These are phyloP conservation scores for Rhodosporidiobolus odoratus DNA, from an alignment of 768 basidiomycete genomes.

Conservation along the genomic window DNA sequence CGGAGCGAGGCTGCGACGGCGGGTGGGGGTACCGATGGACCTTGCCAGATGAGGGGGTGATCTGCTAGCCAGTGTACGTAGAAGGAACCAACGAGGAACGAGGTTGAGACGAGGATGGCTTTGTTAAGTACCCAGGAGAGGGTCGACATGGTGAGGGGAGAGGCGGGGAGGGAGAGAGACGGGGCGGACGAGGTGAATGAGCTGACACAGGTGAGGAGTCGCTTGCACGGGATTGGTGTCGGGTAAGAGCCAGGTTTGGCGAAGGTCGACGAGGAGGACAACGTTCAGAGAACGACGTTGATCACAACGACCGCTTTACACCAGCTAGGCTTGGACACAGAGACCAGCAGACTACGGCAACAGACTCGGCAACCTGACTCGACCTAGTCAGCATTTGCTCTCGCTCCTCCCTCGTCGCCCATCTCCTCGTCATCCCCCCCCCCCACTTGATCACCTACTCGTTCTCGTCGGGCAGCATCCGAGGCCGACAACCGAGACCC, in stretches of 20 bases:
- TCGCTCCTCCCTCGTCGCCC: not conserved
- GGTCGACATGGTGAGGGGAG: not conserved
- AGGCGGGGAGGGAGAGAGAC: not conserved
- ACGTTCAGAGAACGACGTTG: too few species aligned
- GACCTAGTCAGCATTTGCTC: not conserved
- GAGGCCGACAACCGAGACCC: not conserved
- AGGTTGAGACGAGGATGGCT: constrained; percentile 16
- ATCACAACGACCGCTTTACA: too few species aligned
- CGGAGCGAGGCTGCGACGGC: constrained; percentile 14
- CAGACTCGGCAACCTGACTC: not conserved
- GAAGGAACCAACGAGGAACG: constrained; percentile 25
- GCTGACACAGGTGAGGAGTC: not conserved
- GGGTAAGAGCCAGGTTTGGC: too few species aligned
- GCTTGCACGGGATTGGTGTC: too few species aligned
- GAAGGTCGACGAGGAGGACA: too few species aligned
- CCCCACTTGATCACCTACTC: not conserved
- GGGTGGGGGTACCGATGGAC: not conserved
- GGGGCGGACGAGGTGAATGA: not conserved
- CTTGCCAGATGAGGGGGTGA: constrained; percentile 28
- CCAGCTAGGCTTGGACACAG: too few species aligned
- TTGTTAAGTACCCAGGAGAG: not conserved
- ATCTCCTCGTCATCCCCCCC: not conserved
- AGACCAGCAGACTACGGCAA: too few species aligned
- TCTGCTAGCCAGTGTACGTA: constrained; percentile 25
- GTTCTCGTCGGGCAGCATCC: not conserved